Base-by-base conservation (phyloP, 1,284 basidiomycete species). In the Tylopilus sp. region DNA sequence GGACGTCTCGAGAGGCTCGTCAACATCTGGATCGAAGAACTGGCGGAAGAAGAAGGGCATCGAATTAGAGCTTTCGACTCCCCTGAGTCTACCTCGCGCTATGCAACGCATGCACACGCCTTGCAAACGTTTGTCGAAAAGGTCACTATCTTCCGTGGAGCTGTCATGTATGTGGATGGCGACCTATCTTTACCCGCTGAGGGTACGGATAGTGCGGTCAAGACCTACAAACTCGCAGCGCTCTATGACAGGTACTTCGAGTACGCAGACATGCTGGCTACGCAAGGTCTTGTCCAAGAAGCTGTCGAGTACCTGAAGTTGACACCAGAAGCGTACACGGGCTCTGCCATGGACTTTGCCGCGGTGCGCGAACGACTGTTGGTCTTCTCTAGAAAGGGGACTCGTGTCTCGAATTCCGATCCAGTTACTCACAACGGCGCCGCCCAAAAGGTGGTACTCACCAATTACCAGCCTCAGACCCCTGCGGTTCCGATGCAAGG, bases 101-200 rank as follows among this genome's bases (percentile, higher is more conserved):
- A 95, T 67, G 85, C 92, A 8, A 86, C 89, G 0, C 94, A 96
- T 61, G 92, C 89, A 0, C 79, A 86, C 41, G 93, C 95, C 1
- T 73, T 99, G 29, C 94, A 98, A 69, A 88, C 88, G 0, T 96
- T 99, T 71, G 82, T 98, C 63, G 96, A 99, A 71, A 99, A 99
- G 73, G 93, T 98, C 36, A 86, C 92, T 1, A 85, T 97, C 35
- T 99, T 99, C 81, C 86, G 91, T 54, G 79, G 82, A 48, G 96
- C 96, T 0, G 91, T 92, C 46, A 81, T 80, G 33, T 99, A 97
- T 68, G 77, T 84, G 54, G 96, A 99, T 66, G 70, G 75, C 29
- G 94, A 97, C 57, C 74, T 98, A 31, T 59, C 59, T 6, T 55
- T 59, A 10, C 53, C 64, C 5, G 45, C 55, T 6, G 54, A 59